Conservation (phyloP, 2,329 filamentous ascomycete genomes). For the Aspergillus flavus region DNA sequence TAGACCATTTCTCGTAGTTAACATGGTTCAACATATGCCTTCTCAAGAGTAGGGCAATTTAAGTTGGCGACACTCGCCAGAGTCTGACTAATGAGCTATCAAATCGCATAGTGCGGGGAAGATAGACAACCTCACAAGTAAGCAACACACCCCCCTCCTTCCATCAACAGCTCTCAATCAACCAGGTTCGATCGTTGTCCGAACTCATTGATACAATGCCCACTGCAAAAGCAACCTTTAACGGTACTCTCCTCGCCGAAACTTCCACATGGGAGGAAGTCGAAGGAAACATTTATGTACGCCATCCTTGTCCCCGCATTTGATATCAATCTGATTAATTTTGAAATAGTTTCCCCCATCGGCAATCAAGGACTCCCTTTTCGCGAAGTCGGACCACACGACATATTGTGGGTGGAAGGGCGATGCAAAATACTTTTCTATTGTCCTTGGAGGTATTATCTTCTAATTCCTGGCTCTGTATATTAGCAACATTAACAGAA, state of each 20-base stretch:
- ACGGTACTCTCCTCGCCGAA: slow-evolving; percentile 55
- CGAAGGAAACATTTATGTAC: slow-evolving; percentile 51
- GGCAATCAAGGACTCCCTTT: slow-evolving; percentile 46
- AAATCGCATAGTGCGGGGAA: no score
- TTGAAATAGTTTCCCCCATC: slow-evolving; percentile 47
- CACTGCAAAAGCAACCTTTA: slow-evolving; percentile 51
- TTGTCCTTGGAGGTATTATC: slow-evolving; percentile 53
- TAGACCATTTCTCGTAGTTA: no score
- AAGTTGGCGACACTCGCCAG: no score
- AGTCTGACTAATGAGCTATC: no score
- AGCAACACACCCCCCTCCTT: no score
- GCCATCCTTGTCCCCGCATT: not conserved
- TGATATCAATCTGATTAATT: not conserved
- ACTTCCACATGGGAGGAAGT: slow-evolving; percentile 56
- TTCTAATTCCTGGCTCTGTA: slow-evolving; percentile 3
- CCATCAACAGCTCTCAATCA: no score
- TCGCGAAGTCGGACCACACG: slow-evolving; percentile 49
- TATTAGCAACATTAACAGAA: not conserved
- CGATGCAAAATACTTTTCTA: slow-evolving; percentile 58
- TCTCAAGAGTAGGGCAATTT: no score
- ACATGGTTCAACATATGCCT: no score
- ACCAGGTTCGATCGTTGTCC: not conserved
- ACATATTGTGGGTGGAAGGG: slow-evolving; percentile 63
- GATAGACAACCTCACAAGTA: no score
- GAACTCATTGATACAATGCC: slow-evolving; percentile 27